Percentiles rank a stretch among this genome's conserved stretches.
phyloP scores from a whole-genome alignment of 2,329 filamentous ascomycete species.

The Sporothrix inflata region DNA sequence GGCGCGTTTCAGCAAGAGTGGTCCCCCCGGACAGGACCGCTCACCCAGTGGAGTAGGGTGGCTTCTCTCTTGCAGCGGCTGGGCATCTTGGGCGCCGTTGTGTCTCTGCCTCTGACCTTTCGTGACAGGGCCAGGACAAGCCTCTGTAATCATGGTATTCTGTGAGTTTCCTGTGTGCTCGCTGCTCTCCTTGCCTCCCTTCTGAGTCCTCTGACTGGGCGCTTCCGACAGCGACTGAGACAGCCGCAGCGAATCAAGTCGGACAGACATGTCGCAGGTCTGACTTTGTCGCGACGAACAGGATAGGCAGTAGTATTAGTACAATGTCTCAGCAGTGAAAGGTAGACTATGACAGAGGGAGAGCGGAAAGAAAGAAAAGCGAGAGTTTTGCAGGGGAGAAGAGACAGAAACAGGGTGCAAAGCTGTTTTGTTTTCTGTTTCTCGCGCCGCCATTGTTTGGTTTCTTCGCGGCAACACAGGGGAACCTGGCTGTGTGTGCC shows the following conservation, averaged over 20 bases:
- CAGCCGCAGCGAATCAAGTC: slow-evolving; percentile 13
- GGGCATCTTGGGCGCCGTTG: background rate
- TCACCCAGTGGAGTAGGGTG: slow-evolving; percentile 25
- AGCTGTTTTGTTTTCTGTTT: slow-evolving; percentile 21
- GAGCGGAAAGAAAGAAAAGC: background rate
- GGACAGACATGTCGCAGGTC: background rate
- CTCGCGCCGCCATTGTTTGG: slow-evolving; percentile 23
- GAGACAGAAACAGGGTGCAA: background rate
- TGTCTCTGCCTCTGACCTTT: background rate
- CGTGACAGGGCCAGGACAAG: background rate
- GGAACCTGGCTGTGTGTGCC: background rate
- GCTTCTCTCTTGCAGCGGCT: slow-evolving; percentile 22
- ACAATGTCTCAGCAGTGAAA: background rate
- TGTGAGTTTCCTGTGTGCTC: background rate
- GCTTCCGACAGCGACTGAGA: background rate
- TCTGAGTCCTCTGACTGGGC: background rate
- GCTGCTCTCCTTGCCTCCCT: background rate
- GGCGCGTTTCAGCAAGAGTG: slow-evolving; percentile 33
- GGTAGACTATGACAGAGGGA: background rate
- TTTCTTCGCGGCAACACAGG: slow-evolving; percentile 4
- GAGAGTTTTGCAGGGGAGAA: background rate
- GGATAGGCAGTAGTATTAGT: background rate
- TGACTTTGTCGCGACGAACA: slow-evolving; percentile 9
- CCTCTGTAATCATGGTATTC: background rate
- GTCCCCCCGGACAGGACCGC: slow-evolving; percentile 22